Percentiles rank a stretch among this genome's conserved stretches.
phyloP scores from a whole-genome alignment of 2,329 filamentous ascomycete genomes.

The Drechslerella coelobrocha region DNA sequence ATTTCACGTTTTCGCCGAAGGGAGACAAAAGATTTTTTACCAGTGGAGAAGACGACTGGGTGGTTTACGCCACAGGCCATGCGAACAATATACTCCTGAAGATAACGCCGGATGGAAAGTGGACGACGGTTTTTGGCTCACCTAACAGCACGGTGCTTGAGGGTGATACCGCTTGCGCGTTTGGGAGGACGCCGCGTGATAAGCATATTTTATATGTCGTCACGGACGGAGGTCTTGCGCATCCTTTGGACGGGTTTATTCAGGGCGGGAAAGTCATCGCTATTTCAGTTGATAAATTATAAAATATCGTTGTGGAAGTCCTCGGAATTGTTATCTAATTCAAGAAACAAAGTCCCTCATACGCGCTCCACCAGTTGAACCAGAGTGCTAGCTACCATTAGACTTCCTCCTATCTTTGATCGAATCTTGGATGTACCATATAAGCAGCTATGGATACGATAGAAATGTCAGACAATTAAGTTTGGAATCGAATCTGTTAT shows the following conservation, averaged over 20 bases:
- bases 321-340: too few relatives aligned
- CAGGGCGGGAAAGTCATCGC: constrained; percentile 51
- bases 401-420: background rate
- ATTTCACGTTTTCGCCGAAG: constrained; percentile 11
- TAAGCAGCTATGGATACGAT: constrained; percentile 3
- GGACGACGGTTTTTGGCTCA: constrained; percentile 35
- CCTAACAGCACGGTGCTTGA: constrained; percentile 35
- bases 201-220: constrained; percentile 51
- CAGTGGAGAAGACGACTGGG: constrained; percentile 30
- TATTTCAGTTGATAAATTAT: constrained; percentile 39
- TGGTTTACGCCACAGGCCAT: constrained; percentile 50
- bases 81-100: constrained; percentile 30
- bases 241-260: constrained; percentile 49
- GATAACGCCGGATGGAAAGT: constrained; percentile 20
- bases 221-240: constrained; percentile 46
- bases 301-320: too few relatives aligned
- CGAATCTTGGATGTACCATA: too few relatives aligned
- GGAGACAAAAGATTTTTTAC: background rate
- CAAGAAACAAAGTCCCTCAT: constrained; percentile 11
- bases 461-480: constrained; percentile 9
- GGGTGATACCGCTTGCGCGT: constrained; percentile 51
- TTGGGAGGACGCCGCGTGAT: constrained; percentile 42
- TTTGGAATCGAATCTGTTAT: too few relatives aligned
- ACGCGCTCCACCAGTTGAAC: constrained; percentile 10
- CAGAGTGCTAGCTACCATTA: constrained; percentile 6